phyloP scores from a whole-genome alignment of 2,329 filamentous ascomycete species.

The Trematosphaeria pertusa region DNA sequence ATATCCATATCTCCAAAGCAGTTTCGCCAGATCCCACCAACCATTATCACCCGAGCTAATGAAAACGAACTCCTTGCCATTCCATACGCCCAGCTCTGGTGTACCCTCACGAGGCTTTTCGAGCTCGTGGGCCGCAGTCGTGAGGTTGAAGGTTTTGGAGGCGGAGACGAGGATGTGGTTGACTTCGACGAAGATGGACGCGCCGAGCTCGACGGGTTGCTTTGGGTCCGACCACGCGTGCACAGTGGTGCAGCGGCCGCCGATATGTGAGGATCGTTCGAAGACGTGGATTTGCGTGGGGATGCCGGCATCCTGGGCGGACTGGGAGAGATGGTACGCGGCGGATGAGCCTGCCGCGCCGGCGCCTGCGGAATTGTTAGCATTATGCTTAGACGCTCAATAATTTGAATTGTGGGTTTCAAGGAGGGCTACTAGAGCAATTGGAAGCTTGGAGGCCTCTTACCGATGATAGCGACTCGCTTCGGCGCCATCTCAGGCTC shows the following conservation, averaged over 20 bases:
- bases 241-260: slow-evolving; percentile 87
- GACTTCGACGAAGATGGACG: slow-evolving; percentile 85
- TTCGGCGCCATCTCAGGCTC: slow-evolving; percentile 23
- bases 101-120: slow-evolving; percentile 23
- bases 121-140: slow-evolving; percentile 50
- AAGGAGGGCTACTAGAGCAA: no score
- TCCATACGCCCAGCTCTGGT: slow-evolving; percentile 77
- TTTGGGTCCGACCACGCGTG: slow-evolving; percentile 72
- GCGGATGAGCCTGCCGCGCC: slow-evolving; percentile 87
- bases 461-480: slow-evolving; percentile 49
- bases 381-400: background rate
- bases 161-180: slow-evolving; percentile 85
- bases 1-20: slow-evolving; percentile 85
- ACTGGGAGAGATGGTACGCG: slow-evolving; percentile 81
- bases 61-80: slow-evolving; percentile 78
- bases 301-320: slow-evolving; percentile 66
- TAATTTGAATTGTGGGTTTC: background rate
- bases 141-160: slow-evolving; percentile 73
- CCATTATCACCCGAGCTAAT: slow-evolving; percentile 65
- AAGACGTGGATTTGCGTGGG: slow-evolving; percentile 84
- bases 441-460: no score
- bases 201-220: slow-evolving; percentile 83
- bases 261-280: slow-evolving; percentile 78
- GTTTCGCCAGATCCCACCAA: slow-evolving; percentile 82
- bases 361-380: slow-evolving; percentile 67